Evolutionary conservation across 78 protist species (phyloP).

Genomic region (Dictyostelium intermedium): DNA sequence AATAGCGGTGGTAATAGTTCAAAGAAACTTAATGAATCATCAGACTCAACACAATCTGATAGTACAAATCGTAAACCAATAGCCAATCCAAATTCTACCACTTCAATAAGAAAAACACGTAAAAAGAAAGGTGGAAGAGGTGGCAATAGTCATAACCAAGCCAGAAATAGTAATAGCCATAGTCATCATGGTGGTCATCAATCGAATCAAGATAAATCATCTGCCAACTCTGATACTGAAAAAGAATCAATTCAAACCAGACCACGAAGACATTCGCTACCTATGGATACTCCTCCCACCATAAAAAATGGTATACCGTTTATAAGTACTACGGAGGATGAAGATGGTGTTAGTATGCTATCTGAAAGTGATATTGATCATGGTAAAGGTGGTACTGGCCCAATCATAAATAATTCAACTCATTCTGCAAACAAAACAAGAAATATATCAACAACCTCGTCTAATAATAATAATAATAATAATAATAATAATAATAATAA

Average conservation of each 20-base stretch:
- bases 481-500: background rate
- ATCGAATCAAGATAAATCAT: background rate
- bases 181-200: background rate
- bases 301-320: background rate
- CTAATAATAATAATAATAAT: background rate
- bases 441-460: too few relatives aligned
- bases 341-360: constrained; percentile 28
- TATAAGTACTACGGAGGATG: constrained; percentile 54
- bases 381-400: background rate
- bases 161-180: background rate
- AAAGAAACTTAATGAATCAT: background rate
- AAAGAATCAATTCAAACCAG: constrained; percentile 54
- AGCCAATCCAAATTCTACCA: background rate
- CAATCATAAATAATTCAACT: background rate
- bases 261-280: constrained; percentile 74
- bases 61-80: background rate
- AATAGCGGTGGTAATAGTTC: background rate
- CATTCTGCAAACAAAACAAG: background rate
- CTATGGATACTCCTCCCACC: constrained; percentile 45
- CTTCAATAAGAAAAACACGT: constrained; percentile 26
- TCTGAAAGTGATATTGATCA: constrained; percentile 64
- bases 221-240: constrained; percentile 10
- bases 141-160: background rate
- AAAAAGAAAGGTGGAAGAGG: constrained; percentile 5
- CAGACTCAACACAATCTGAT: background rate